Percentiles rank a stretch among this genome's conserved stretches.
Evolutionary conservation across 805 yeast species (phyloP).

Genomic region (Metschnikowia hibisci): DNA sequence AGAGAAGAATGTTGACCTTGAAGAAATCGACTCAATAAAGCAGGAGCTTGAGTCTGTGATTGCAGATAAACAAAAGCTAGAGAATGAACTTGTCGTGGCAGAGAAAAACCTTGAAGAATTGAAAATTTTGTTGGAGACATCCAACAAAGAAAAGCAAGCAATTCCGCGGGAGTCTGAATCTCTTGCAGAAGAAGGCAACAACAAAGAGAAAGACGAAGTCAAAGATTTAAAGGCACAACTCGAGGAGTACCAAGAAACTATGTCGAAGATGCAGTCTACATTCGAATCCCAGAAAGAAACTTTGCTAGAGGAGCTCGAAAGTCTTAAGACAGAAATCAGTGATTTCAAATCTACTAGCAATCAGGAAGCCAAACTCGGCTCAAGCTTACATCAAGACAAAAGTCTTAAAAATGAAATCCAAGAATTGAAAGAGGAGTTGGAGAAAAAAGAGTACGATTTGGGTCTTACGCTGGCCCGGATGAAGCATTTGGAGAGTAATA

Average conservation of each 20-base stretch:
- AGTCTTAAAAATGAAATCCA: constrained; percentile 8
- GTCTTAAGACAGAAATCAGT: not conserved
- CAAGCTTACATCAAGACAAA: not conserved
- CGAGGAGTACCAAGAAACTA: not conserved
- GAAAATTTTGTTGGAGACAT: constrained; percentile 1
- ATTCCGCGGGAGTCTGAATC: not conserved
- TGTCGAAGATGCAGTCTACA: not conserved
- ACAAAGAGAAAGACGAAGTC: constrained; percentile 1
- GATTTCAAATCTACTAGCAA: not conserved
- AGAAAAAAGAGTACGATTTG: constrained; percentile 15
- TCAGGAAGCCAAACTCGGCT: not conserved
- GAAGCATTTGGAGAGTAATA: constrained; percentile 13
- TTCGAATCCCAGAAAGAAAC: not conserved
- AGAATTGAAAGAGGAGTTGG: constrained; percentile 14
- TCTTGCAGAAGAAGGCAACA: not conserved
- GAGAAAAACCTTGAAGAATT: constrained; percentile 4
- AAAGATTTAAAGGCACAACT: constrained; percentile 1
- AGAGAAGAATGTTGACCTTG: not conserved
- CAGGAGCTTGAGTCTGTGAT: not conserved
- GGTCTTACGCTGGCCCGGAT: constrained; percentile 13
- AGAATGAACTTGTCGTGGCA: not conserved
- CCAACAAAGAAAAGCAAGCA: not conserved
- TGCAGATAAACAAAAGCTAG: constrained; percentile 16
- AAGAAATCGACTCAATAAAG: not conserved
- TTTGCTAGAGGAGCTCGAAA: constrained; percentile 2